Percentiles rank a stretch among this genome's conserved stretches.
phyloP scores from a whole-genome alignment of 2,329 filamentous ascomycete species.

The Cladosporium sp. region DNA sequence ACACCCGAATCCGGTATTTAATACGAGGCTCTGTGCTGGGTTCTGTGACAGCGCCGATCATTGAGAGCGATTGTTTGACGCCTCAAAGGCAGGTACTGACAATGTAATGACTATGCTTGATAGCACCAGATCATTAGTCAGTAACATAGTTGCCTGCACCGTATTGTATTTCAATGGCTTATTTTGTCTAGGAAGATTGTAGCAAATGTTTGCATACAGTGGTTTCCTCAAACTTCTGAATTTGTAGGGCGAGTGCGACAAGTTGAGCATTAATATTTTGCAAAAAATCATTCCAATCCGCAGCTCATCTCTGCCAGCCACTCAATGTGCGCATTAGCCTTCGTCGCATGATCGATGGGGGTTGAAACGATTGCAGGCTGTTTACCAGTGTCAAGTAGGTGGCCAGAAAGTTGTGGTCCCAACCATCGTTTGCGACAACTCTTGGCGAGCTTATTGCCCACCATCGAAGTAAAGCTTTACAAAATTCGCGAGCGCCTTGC shows the following conservation, averaged over 20 bases:
- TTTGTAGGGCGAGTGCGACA: background rate
- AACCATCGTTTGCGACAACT: conserved; percentile 9
- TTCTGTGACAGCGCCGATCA: background rate
- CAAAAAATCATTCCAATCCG: background rate
- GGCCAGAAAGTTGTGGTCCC: background rate
- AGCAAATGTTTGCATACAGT: background rate
- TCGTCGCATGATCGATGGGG: background rate
- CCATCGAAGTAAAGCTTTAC: conserved; percentile 4
- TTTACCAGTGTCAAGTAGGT: background rate
- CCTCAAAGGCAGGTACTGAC: background rate
- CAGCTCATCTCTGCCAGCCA: background rate
- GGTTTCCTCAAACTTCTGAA: background rate
- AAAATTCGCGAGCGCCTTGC: conserved; percentile 9
- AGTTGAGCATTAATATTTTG: background rate
- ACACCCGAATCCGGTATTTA: background rate
- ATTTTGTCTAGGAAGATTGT: background rate
- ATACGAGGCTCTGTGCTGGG: background rate
- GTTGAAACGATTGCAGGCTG: background rate
- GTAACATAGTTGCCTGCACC: background rate
- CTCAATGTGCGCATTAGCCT: background rate
- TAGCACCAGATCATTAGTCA: background rate
- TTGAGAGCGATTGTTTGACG: background rate
- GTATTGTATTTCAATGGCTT: background rate
- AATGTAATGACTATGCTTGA: background rate
- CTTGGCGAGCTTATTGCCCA: conserved; percentile 13